These are phyloP conservation scores for Urochloa ruziziensis DNA, from an alignment of 176 grass and related monocot species.

Conservation along the genomic window DNA sequence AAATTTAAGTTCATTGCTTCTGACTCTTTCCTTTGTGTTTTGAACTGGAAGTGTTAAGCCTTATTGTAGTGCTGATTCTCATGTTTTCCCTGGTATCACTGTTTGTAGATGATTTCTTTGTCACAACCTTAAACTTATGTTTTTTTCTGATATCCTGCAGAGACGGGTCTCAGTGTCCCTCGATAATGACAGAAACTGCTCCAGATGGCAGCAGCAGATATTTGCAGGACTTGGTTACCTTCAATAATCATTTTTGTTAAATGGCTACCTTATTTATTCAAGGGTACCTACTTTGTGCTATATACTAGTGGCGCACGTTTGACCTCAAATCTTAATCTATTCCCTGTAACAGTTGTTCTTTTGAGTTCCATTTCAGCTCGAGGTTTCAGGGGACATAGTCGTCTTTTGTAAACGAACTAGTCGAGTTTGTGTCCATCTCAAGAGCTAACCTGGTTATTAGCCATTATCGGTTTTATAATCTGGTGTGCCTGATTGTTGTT, in stretches of 20 bases:
- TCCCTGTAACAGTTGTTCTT: background rate
- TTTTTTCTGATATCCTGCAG: constrained; percentile 46
- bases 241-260: constrained; percentile 34
- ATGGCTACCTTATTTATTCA: constrained; percentile 22
- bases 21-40: background rate
- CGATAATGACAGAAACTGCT: constrained; percentile 60
- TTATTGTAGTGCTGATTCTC: background rate
- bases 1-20: background rate
- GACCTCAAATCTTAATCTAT: background rate
- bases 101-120: constrained; percentile 7
- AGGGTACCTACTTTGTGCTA: constrained; percentile 11
- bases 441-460: background rate
- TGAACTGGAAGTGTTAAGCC: background rate
- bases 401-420: constrained; percentile 28
- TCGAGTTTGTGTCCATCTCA: background rate
- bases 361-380: constrained; percentile 3
- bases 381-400: background rate
- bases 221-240: constrained; percentile 6
- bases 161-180: constrained; percentile 75
- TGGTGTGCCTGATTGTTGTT: background rate
- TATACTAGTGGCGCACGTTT: background rate
- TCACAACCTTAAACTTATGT: constrained; percentile 18
- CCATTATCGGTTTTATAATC: background rate
- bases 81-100: background rate
- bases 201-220: background rate